phyloP scores from a whole-genome alignment of 2,329 filamentous ascomycete genomes.

The Orbilia blumenaviensis region DNA sequence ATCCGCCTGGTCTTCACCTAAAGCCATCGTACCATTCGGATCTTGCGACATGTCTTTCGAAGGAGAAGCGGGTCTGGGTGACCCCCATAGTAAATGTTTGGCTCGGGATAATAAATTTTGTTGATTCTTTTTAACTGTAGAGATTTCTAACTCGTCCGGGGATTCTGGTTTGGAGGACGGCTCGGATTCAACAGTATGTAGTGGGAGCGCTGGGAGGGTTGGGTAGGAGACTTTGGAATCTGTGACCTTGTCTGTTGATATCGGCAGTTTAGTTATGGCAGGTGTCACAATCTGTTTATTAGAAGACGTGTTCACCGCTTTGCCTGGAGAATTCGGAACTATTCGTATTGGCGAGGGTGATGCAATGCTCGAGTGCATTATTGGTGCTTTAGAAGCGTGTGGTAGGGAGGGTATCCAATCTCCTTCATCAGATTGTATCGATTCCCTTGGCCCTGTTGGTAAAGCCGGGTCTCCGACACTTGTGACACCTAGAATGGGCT shows the following conservation, averaged over 20 bases:
- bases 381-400: neutral
- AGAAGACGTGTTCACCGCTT: neutral
- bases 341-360: neutral
- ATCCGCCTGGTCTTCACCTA: neutral
- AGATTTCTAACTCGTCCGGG: slow-evolving; percentile 2
- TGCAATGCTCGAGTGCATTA: neutral
- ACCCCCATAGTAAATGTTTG: slow-evolving; percentile 45
- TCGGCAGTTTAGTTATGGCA: slow-evolving; percentile 22
- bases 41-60: neutral
- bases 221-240: slow-evolving; percentile 9
- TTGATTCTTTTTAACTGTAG: slow-evolving; percentile 31
- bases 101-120: slow-evolving; percentile 41
- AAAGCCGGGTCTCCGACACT: neutral
- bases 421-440: slow-evolving; percentile 39
- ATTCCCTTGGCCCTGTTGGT: slow-evolving; percentile 5
- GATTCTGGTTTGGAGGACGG: neutral
- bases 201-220: neutral
- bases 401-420: slow-evolving; percentile 48
- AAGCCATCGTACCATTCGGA: neutral
- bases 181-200: neutral
- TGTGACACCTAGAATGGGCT: neutral
- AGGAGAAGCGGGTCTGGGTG: neutral
- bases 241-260: neutral
- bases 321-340: neutral
- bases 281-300: slow-evolving; percentile 1